Base-by-base conservation (phyloP, 1,284 basidiomycete species). In the Ganoderma lingzhi region DNA sequence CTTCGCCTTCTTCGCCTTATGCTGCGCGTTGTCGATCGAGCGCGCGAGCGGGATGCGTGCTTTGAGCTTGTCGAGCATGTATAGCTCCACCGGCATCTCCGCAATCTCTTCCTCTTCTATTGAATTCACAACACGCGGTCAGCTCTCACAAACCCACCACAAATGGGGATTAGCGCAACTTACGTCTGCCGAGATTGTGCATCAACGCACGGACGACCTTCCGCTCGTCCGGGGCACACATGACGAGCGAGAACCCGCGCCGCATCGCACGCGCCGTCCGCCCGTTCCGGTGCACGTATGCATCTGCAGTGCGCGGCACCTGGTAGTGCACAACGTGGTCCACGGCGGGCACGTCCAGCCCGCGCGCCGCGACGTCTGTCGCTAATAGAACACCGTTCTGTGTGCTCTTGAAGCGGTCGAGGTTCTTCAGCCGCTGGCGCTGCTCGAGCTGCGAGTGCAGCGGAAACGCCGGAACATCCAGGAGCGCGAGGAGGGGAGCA, bases 401-500 rank as follows among this genome's bases (percentile, higher is more conserved):
- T 0, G 86, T 88, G 0, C 87, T 85, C 76, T 93, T 95, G 87
- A 98, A 98, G 87, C 95, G 86, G 77, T 99, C 98, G 41, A 99
- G 90, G 76, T 97, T 97, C 82, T 97, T 98, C 37, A 99, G 85
- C n/a, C 98, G 91, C 77, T 98, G 96, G 62, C 96, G 90, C 79
- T 99, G 98, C 80, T 99, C 97, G 70, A 99, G 86, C 76, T 98
- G 95, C 1, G 96, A 98, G 82, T 99, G 97, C 19, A 99, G 83
- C 0, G 96, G 93, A 76, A 90, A 96, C 19, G 90, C 92, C 42
- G 93, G 91, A 63, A 97, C 80, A 71, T 91, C 86, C 42, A 99
- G 87, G 2, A 96, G 84, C 69, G 93, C 92, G 75, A 97, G 85
- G 23, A 99, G 83, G 98, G 98, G 58, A 92, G 83, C 14, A 99